phyloP scores from a whole-genome alignment of 164 flowering plant species.

The Nymphaea colorata region DNA sequence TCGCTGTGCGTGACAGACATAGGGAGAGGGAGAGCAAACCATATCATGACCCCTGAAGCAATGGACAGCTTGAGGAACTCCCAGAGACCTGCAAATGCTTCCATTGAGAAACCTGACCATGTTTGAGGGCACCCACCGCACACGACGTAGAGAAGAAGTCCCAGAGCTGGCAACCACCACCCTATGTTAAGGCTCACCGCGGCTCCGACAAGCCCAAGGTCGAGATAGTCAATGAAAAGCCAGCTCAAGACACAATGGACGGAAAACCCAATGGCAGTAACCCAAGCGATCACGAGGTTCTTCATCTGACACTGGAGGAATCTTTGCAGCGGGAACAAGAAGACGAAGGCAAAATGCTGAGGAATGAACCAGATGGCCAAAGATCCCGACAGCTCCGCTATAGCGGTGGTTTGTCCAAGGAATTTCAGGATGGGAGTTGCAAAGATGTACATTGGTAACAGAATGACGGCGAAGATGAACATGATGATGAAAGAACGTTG shows the following conservation, averaged over 20 bases:
- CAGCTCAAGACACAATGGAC: conserved; percentile 20
- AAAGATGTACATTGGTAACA: conserved; percentile 30
- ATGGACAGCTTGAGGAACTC: conserved; percentile 29
- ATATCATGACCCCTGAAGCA: conserved; percentile 36
- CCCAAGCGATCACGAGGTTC: conserved; percentile 20
- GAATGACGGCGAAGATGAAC: conserved; percentile 17
- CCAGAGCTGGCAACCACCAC: conserved; percentile 26
- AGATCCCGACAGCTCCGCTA: conserved; percentile 35
- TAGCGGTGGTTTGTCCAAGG: conserved; percentile 20
- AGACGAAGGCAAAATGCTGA: conserved; percentile 20
- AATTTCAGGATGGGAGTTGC: conserved; percentile 32
- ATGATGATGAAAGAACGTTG: conserved; percentile 43
- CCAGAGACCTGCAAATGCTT: conserved; percentile 36
- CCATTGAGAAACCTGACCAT: conserved; percentile 35
- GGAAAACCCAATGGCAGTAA: conserved; percentile 10
- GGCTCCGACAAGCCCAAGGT: conserved; percentile 24
- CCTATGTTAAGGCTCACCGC: conserved; percentile 15
- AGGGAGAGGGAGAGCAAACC: conserved; percentile 12
- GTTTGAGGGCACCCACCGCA: conserved; percentile 26
- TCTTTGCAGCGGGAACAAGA: conserved; percentile 26
- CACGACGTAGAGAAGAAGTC: conserved; percentile 11
- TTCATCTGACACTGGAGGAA: conserved; percentile 33
- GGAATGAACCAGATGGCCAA: conserved; percentile 30
- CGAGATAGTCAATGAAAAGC: conserved; percentile 16
- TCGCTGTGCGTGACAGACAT: not conserved